Evolutionary conservation across 1,139 yeast species (phyloP).

Genomic region (Debaryomycetaceae sp.): DNA sequence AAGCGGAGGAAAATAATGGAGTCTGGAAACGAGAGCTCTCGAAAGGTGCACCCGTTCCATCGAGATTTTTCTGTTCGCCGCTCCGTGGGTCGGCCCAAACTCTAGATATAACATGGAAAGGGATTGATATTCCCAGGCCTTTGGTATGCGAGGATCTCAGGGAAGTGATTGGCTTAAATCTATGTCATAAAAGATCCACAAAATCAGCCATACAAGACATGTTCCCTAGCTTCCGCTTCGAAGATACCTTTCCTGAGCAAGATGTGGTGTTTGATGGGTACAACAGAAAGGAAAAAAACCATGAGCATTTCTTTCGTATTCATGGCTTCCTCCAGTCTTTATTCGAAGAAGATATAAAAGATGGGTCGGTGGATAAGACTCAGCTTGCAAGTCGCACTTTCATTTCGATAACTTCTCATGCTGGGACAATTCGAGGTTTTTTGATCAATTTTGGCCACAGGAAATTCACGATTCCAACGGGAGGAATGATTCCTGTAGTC

Average conservation of each 20-base stretch:
- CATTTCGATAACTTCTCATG: constrained; percentile 57
- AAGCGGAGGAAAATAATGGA: constrained; percentile 43
- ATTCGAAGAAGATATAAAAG: constrained; percentile 33
- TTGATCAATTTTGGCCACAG: constrained; percentile 54
- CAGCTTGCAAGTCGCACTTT: constrained; percentile 24
- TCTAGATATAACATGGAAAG: constrained; percentile 54
- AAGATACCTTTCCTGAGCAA: constrained; percentile 43
- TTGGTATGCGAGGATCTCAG: constrained; percentile 61
- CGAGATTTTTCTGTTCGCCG: constrained; percentile 59
- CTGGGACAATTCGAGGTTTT: constrained; percentile 57
- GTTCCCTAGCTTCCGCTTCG: constrained; percentile 39
- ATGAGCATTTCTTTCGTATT: constrained; percentile 47
- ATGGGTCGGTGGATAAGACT: constrained; percentile 18
- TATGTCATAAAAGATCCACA: constrained; percentile 59
- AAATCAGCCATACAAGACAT: constrained; percentile 40
- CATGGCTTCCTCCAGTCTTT: constrained; percentile 45
- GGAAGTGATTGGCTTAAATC: constrained; percentile 65
- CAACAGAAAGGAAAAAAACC: constrained; percentile 49
- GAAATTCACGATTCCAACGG: constrained; percentile 52
- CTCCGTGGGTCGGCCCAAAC: constrained; percentile 66
- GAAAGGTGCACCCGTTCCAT: constrained; percentile 55
- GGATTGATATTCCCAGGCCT: constrained; percentile 12
- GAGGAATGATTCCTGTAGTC: constrained; percentile 58
- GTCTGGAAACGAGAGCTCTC: constrained; percentile 47
- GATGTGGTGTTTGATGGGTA: constrained; percentile 43